phyloP scores from a whole-genome alignment of 148 eudicot species.

The Nepenthes gracilis region DNA sequence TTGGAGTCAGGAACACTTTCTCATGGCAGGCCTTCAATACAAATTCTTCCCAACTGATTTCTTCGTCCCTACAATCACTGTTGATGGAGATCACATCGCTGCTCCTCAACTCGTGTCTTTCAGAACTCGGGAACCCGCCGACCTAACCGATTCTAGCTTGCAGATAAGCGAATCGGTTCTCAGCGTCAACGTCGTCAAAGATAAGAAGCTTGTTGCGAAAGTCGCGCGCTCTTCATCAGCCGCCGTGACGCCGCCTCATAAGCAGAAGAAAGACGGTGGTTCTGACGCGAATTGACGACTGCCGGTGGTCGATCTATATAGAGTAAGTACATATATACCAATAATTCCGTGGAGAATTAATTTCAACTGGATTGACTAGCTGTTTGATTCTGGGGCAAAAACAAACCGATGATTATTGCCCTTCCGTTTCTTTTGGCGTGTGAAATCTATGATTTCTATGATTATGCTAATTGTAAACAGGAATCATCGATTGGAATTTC shows the following conservation, averaged over 20 bases:
- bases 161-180: neutral
- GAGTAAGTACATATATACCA: too few relatives aligned
- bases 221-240: conserved; percentile 6
- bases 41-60: conserved; percentile 53
- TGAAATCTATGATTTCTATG: too few relatives aligned
- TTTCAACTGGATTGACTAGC: too few relatives aligned
- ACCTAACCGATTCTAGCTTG: neutral
- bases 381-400: too few relatives aligned
- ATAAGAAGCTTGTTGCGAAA: conserved; percentile 1
- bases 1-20: neutral
- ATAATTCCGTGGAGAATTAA: too few relatives aligned
- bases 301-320: too few relatives aligned
- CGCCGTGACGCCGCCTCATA: conserved; percentile 5
- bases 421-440: too few relatives aligned
- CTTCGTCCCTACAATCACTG: conserved; percentile 29
- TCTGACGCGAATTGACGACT: neutral
- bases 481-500: too few relatives aligned
- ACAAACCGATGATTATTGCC: too few relatives aligned
- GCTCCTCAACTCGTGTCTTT: neutral
- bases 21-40: conserved; percentile 54
- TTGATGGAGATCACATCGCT: neutral
- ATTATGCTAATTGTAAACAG: too few relatives aligned
- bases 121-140: conserved; percentile 1
- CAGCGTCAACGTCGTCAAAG: neutral
- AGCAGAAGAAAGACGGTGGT: conserved; percentile 14